Evolutionary conservation across 2,329 filamentous ascomycete genomes (phyloP).

Genomic region (Aspergillus felis): DNA sequence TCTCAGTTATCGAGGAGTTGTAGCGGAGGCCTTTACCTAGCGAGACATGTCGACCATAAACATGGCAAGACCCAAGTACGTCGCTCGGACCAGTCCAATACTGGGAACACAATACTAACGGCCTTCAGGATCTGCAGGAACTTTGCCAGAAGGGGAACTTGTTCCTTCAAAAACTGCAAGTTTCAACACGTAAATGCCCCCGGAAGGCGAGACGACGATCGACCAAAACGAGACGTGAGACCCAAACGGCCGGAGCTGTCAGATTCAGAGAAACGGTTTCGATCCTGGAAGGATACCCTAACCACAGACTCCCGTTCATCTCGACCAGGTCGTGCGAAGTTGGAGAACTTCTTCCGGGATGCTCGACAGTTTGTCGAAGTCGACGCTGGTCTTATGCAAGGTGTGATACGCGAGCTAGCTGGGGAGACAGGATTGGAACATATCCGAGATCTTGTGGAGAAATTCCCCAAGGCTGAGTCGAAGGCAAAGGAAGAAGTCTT

Average conservation of each 20-base stretch:
- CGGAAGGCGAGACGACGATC: background rate
- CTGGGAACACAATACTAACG: background rate
- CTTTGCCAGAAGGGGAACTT: slow-evolving; percentile 6
- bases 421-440: slow-evolving; percentile 26
- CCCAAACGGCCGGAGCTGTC: background rate
- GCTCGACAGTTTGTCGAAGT: slow-evolving; percentile 21
- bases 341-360: slow-evolving; percentile 20
- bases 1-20: background rate
- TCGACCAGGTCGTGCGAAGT: background rate
- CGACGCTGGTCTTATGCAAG: slow-evolving; percentile 20
- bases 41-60: background rate
- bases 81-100: background rate
- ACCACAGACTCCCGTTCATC: background rate
- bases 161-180: slow-evolving; percentile 8
- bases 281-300: slow-evolving; percentile 5
- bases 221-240: background rate
- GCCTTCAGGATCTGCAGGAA: slow-evolving; percentile 5
- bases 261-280: slow-evolving; percentile 1
- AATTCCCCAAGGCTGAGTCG: slow-evolving; percentile 13
- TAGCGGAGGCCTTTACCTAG: background rate
- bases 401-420: slow-evolving; percentile 26
- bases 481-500: slow-evolving; percentile 15
- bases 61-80: background rate
- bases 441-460: slow-evolving; percentile 24
- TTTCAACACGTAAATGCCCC: slow-evolving; percentile 6